Base-by-base conservation (phyloP, 345 rosid species). In the Excoecaria cochinchinensis region DNA sequence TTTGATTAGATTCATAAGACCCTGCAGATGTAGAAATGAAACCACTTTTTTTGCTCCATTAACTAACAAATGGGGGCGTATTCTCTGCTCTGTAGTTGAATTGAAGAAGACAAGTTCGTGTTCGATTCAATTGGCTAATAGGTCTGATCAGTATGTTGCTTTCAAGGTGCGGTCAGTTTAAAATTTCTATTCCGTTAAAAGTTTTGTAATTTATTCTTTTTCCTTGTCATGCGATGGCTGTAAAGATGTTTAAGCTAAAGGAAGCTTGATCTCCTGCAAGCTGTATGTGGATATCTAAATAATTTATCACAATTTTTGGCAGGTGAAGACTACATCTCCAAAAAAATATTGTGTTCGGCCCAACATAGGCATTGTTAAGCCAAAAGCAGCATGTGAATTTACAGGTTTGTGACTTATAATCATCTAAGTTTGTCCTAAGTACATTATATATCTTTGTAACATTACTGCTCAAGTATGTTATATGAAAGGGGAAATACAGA, bases 311-410 rank as follows among this genome's bases (percentile, higher is more conserved):
- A 12, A 0, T 22, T 21, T 5, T 67, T 82, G 58, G 55, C 82
- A 89, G 90, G 84, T 89, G 74, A 89, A 89, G 83, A 85, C 90
- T 58, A 89, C 92, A 8, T 83, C 89, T 71, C 90, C 90, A 0
- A 85, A 81, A 80, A 84, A 87, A 57, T 89, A 89, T 75, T 84
- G 84, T 69, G 92, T 85, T 15, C 79, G 85, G 55, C 90, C 92
- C 51, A 89, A 85, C 67, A 75, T 70, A n/a, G 87, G 88, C 36
- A 72, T 89, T 59, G 74, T 89, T 67, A 75, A 80, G 78, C 92
- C 92, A 8, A 81, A 77, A 17, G 77, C 79, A 48, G 55, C 77
- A 39, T 81, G 66, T 71, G 84, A 78, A 64, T 79, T 87, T 69
- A 81, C 85, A 77, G 90, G 92, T 84, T 63, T 36, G 42, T 62